phyloP scores from a whole-genome alignment of 306 rosid species.

The Oemleria cerasiformis region DNA sequence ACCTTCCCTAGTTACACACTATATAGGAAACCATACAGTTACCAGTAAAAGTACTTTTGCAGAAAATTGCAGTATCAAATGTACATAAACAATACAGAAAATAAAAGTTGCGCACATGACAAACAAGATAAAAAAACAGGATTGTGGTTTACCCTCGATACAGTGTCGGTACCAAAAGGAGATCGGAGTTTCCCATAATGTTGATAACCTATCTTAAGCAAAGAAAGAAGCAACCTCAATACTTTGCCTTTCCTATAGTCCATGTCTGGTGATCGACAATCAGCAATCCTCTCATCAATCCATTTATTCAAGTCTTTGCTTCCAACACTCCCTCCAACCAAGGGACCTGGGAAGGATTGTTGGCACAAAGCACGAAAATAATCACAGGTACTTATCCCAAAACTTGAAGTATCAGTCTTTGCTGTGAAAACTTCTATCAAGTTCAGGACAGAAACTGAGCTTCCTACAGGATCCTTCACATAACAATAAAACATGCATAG shows the following conservation, averaged over 20 bases:
- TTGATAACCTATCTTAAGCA: constrained; percentile 86
- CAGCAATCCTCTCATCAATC: constrained; percentile 83
- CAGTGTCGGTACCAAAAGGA: constrained; percentile 73
- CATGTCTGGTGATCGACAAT: constrained; percentile 51
- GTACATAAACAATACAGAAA: not conserved
- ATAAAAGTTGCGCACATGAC: not conserved
- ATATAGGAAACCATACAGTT: not conserved
- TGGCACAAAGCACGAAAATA: constrained; percentile 76
- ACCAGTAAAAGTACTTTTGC: not conserved
- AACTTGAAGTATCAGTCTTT: constrained; percentile 38
- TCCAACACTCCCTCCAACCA: constrained; percentile 91
- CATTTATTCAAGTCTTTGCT: constrained; percentile 83
- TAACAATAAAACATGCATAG: constrained; percentile 26
- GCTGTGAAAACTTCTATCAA: constrained; percentile 64
- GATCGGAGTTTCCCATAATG: constrained; percentile 93
- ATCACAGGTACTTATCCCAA: constrained; percentile 40
- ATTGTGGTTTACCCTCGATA: constrained; percentile 51
- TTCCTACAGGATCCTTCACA: constrained; percentile 62
- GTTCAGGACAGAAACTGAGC: constrained; percentile 69
- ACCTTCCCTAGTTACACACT: not conserved
- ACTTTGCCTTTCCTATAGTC: constrained; percentile 67
- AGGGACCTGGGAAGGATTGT: constrained; percentile 91
- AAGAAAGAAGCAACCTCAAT: constrained; percentile 77
- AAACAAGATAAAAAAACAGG: constrained; percentile 11
- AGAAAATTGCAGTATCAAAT: not conserved